A percentile compares a stretch with the other conserved stretches of the same genome.
phyloP scores from a whole-genome alignment of 805 yeast genomes.

The Saturnispora ahearnii region DNA sequence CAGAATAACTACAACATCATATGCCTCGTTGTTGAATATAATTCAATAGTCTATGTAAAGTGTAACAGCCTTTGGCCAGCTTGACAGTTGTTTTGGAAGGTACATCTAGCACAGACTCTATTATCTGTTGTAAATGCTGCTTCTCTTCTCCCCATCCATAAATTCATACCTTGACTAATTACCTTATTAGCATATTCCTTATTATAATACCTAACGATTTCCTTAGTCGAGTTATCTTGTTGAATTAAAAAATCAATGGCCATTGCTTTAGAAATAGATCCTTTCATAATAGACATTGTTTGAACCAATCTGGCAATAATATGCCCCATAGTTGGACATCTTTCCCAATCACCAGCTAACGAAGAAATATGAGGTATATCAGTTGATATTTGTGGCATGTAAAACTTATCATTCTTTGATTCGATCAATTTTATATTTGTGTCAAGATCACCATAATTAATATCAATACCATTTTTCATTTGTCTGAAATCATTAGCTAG shows the following conservation, averaged over 20 bases:
- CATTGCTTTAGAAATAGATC: slow-evolving; percentile 30
- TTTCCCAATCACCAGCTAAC: slow-evolving; percentile 34
- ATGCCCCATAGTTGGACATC: slow-evolving; percentile 46
- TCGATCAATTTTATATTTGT: neutral
- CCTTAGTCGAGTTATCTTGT: neutral
- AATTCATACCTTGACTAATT: slow-evolving; percentile 30
- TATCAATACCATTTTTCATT: slow-evolving; percentile 36
- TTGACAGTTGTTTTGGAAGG: slow-evolving; percentile 22
- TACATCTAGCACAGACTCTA: slow-evolving; percentile 46
- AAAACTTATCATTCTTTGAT: neutral
- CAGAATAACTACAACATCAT: too few relatives aligned
- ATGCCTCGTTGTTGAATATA: too few relatives aligned
- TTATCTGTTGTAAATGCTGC: slow-evolving; percentile 37
- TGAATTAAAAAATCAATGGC: slow-evolving; percentile 26
- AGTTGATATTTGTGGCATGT: neutral
- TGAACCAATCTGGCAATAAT: slow-evolving; percentile 50
- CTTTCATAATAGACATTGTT: slow-evolving; percentile 29
- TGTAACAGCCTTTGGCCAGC: neutral
- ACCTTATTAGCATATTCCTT: slow-evolving; percentile 22
- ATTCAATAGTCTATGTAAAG: neutral
- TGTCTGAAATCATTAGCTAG: slow-evolving; percentile 35
- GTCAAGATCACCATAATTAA: slow-evolving; percentile 33
- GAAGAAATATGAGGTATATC: slow-evolving; percentile 1
- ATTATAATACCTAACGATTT: slow-evolving; percentile 31
- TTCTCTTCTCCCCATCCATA: slow-evolving; percentile 52